These are phyloP conservation scores for Madurella fahalii DNA, from an alignment of 2,329 filamentous ascomycete genomes.

Conservation along the genomic window DNA sequence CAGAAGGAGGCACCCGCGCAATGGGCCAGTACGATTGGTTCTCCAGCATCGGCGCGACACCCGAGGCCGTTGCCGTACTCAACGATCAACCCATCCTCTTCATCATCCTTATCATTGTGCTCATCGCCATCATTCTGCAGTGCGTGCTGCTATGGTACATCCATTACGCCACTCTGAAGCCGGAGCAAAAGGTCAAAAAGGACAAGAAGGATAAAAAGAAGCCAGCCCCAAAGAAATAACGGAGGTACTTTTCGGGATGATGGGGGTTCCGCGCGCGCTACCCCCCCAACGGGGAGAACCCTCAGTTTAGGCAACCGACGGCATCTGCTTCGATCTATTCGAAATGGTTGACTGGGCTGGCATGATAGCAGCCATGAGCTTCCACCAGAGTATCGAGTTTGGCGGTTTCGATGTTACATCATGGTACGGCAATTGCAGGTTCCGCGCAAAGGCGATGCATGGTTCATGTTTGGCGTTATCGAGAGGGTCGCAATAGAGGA, in stretches of 20 bases:
- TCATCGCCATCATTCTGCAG: slow-evolving; percentile 46
- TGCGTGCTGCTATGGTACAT: slow-evolving; percentile 53
- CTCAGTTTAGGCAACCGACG: not conserved
- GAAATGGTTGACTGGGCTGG: not conserved
- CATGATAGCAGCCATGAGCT: not conserved
- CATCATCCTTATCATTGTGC: slow-evolving; percentile 52
- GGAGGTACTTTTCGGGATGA: not conserved
- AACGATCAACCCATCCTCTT: slow-evolving; percentile 60
- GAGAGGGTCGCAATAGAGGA: not conserved
- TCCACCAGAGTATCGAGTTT: not conserved
- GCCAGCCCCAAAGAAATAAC: slow-evolving; percentile 27
- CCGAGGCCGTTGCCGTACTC: slow-evolving; percentile 54
- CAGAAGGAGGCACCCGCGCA: slow-evolving; percentile 1
- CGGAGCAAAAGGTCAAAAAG: slow-evolving; percentile 56
- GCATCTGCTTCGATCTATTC: not conserved
- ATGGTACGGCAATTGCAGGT: not conserved
- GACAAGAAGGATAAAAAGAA: slow-evolving; percentile 44
- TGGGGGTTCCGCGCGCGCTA: not conserved
- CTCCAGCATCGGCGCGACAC: slow-evolving; percentile 52
- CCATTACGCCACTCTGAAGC: slow-evolving; percentile 57
- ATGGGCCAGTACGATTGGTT: slow-evolving; percentile 58
- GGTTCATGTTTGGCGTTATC: not conserved
- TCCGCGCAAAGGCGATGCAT: not conserved
- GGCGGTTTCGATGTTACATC: not conserved
- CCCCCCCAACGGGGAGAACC: not conserved